Evolutionary conservation across 2,329 filamentous ascomycete genomes (phyloP), one percentile per base, ranked within the genome.

Genomic region (Fusarium nodosum): DNA sequence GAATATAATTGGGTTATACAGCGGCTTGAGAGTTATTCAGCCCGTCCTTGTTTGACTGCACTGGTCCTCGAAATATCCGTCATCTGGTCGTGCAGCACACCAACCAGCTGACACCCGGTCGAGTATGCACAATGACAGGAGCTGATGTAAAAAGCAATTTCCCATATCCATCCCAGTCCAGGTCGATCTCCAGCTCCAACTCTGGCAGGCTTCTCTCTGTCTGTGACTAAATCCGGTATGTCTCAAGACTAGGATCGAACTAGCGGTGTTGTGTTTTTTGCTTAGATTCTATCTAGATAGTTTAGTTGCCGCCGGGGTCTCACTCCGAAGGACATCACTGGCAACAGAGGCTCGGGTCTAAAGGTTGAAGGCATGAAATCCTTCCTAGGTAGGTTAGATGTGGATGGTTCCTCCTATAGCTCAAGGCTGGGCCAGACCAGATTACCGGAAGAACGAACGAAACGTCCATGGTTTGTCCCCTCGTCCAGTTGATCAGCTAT

Each of bases 211-310:
- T 41, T 38, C n/a, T 47, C 30, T 39, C 33, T 36, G 11, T 48
- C 46, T 47, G 24, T 44, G 41, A 54, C 50, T 61, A 60, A 62
- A 72, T 71, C 67, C 56, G 69, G 52, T 45, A 48, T 33, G 15
- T 45, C 15, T 31, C 31, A 11, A 53, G 38, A 53, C 54, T 46
- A 33, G 47, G 61, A 59, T 67, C 48, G 54, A 31, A 56, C 42
- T 58, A 39, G 60, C 30, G 41, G 30, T 42, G 42, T 30, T 30
- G 28, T 11, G 41, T 9, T 57, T 63, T 60, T 72, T 59, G 61
- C 55, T 59, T 72, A 71, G 66, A 73, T 74, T 66, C 64, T 24
- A 24, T 66, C 64, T 24, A 24, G 24, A 24, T 74, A 72, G 68
- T 64, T 66, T 74, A 72, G 71, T 60, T 60, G 60, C 48, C 45